Evolutionary conservation across 1,284 basidiomycete genomes (phyloP).

Genomic region (Fistulina hepatica): DNA sequence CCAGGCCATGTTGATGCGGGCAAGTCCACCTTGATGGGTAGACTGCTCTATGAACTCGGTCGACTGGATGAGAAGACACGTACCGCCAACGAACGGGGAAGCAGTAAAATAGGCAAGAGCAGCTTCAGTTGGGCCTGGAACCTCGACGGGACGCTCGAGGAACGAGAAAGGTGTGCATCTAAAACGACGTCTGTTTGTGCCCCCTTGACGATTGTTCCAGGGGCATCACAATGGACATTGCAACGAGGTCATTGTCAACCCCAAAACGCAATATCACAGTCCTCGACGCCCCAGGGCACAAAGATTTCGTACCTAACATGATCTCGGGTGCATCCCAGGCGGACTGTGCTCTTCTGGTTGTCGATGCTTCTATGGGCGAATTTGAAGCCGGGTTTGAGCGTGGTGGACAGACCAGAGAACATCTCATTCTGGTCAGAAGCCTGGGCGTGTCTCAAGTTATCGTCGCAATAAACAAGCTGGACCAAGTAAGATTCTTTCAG

Average conservation of each 20-base stretch:
- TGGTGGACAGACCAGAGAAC: conserved; percentile 95
- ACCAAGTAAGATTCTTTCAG: conserved; percentile 46
- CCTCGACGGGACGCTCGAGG: conserved; percentile 87
- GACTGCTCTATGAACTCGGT: conserved; percentile 87
- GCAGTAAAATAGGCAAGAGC: conserved; percentile 82
- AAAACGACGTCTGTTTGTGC: conserved; percentile 5
- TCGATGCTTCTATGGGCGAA: conserved; percentile 84
- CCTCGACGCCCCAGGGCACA: conserved; percentile 93
- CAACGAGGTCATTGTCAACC: conserved; percentile 74
- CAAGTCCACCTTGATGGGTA: conserved; percentile 96
- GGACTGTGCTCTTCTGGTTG: conserved; percentile 90
- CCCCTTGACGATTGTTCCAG: conserved; percentile 30
- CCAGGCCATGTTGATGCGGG: conserved; percentile 96
- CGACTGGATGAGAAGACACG: conserved; percentile 79
- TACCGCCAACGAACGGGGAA: conserved; percentile 82
- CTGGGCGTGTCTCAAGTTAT: conserved; percentile 92
- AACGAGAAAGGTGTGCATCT: conserved; percentile 69
- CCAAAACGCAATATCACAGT: conserved; percentile 77
- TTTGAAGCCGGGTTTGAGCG: conserved; percentile 94
- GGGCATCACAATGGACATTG: conserved; percentile 97
- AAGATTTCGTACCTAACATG: conserved; percentile 99
- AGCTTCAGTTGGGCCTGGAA: conserved; percentile 99
- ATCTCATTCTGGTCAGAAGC: conserved; percentile 85
- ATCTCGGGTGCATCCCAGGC: conserved; percentile 97
- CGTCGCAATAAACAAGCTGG: conserved; percentile 92